Conservation (phyloP, 2,329 filamentous ascomycete genomes). For the Cyphellophora attinorum region DNA sequence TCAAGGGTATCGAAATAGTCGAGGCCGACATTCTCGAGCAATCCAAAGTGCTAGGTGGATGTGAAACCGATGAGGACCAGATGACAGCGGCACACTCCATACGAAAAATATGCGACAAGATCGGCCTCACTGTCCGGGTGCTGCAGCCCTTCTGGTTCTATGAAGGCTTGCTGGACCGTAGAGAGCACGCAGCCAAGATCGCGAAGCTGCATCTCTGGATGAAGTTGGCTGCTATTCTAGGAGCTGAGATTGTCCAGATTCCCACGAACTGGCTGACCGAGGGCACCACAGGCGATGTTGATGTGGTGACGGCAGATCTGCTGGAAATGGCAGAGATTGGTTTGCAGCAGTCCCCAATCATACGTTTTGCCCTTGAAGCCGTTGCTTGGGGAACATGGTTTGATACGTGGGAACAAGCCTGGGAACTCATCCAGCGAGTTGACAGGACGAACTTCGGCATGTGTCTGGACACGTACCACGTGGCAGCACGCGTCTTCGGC, state of each 20-base stretch:
- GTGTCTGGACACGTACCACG: constrained; percentile 71
- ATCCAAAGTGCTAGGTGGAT: no score
- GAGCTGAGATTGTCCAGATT: constrained; percentile 64
- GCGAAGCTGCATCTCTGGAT: constrained; percentile 63
- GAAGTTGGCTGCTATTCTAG: constrained; percentile 50
- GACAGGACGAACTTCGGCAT: constrained; percentile 64
- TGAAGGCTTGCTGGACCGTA: constrained; percentile 60
- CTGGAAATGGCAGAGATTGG: constrained; percentile 49
- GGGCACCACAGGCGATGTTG: constrained; percentile 38
- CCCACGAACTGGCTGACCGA: constrained; percentile 45
- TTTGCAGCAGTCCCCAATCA: constrained; percentile 37
- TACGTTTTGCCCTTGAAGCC: constrained; percentile 65
- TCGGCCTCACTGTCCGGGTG: constrained; percentile 57
- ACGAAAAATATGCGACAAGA: no score
- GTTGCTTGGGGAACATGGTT: constrained; percentile 63
- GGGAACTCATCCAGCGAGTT: constrained; percentile 57
- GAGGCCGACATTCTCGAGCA: no score
- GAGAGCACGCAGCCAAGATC: constrained; percentile 47
- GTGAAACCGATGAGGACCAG: no score
- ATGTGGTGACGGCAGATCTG: constrained; percentile 25
- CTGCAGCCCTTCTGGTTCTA: constrained; percentile 61
- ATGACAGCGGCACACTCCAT: no score
- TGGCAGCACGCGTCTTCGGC: constrained; percentile 60
- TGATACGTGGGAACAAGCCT: constrained; percentile 63
- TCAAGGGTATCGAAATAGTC: no score